Base-by-base conservation (phyloP, 2,329 filamentous ascomycete genomes). In the Torrubiella hemipterigena region DNA sequence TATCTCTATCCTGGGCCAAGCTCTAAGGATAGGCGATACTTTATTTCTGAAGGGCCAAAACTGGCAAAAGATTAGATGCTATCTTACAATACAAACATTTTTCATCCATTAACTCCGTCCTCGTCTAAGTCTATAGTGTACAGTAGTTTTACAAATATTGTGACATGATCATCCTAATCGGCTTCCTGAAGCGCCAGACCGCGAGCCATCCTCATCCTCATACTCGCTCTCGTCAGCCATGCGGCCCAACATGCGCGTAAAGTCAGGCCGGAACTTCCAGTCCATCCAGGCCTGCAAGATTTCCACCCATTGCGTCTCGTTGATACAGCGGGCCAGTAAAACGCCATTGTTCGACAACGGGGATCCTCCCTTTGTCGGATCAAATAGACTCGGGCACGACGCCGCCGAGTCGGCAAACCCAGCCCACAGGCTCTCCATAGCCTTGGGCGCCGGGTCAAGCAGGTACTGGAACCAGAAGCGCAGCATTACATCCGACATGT, bases 261-360 rank as follows among this genome's bases (percentile, higher is more conserved):
- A 68, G 3, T 47, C 41, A 2, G 73, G 74, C 3, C 55, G 52
- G 40, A 81, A 81, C 1, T 77, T 77, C 78, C 78, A 84, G 30
- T 65, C 55, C 50, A 72, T 61, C 63, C 73, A 83, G 1, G 67
- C 65, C 40, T 69, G 59, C 5, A 75, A 38, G 12, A 83, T 52
- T 37, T 78, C 70, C 13, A 60, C 48, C 48, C 74, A 61, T 58
- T 81, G 74, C 11, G 47, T 44, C 40, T 59, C 49, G 26, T 66
- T 73, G 35, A 82, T 41, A 17, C 52, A 48, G 5, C 75, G 53
- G 5, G 65, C 55, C 1, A 50, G 47, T 20, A 78, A 31, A 33
- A 59, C 52, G 3, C 56, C 56, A 10, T 55, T 41, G 4, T 59
- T 59, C 10, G 40, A 43, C 17, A 56, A 33, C 0, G 57, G 52